Base-by-base conservation (phyloP, 2,329 filamentous ascomycete genomes). In the Epichloe brachyelytri region DNA sequence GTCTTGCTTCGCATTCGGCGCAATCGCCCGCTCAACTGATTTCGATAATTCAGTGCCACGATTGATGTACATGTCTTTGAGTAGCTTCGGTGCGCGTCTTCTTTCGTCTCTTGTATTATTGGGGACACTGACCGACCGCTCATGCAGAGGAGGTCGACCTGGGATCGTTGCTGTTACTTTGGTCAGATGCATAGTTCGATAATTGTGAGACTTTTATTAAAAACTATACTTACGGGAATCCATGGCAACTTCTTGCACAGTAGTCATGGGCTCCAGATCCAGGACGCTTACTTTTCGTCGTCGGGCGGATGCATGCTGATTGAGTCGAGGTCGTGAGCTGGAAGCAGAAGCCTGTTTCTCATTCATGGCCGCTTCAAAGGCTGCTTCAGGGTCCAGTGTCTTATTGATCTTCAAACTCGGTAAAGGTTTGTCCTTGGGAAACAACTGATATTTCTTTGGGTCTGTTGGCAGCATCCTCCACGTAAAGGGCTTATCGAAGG, bases 221-320 rank as follows among this genome's bases (percentile, higher is more conserved):
- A 15, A 39, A 44, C 26, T 37, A 10, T 48, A 71, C 82, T 70
- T 71, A 86, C 82, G 82, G 59, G 82, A 85, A 65, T 86, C 82
- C 80, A 85, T 84, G 48, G 79, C 65, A 46, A 76, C 66, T 60
- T 85, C 82, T 56, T 84, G 80, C 14, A 85, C 81, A 1, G 81
- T 84, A 5, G 80, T 83, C 80, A 84, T 82, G 36, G 79, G 79
- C 2, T 79, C 81, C 46, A 83, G 64, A 54, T 85, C 82, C 10
- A 79, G 77, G 14, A 82, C 76, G 64, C 77, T 83, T 57, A 78
- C 69, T 61, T 85, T 85, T 55, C 80, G 75, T 58, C 81, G 73
- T 54, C 80, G 71, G 47, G 67, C 71, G 52, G 79, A 65, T 56
- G 72, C 77, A 60, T 77, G 74, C 57, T 81, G 77, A 62, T 78